Conservation (phyloP, 805 yeast genomes). For the Groenewaldozyma salmanticensis region DNA sequence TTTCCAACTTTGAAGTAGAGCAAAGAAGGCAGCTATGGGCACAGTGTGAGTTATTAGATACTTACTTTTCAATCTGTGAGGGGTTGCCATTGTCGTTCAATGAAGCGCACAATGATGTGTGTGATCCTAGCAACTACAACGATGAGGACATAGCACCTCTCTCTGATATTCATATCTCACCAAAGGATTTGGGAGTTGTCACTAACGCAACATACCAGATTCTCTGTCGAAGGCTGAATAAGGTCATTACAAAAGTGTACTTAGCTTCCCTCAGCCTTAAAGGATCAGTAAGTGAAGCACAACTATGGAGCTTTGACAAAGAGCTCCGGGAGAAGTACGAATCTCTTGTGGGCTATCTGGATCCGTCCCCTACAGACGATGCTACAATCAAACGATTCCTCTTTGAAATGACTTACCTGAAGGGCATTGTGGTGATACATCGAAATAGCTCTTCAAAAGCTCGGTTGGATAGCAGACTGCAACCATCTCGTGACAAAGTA, state of each 20-base stretch:
- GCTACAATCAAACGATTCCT: slow-evolving; percentile 20
- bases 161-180: slow-evolving; percentile 12
- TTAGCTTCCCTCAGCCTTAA: slow-evolving; percentile 7
- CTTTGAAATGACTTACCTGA: slow-evolving; percentile 22
- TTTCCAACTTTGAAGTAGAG: slow-evolving; percentile 24
- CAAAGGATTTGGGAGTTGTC: slow-evolving; percentile 10
- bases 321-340: slow-evolving; percentile 19
- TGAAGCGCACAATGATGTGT: slow-evolving; percentile 21
- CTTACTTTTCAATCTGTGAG: slow-evolving; percentile 19
- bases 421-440: slow-evolving; percentile 23
- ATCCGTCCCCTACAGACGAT: slow-evolving; percentile 14
- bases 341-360: slow-evolving; percentile 16
- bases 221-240: slow-evolving; percentile 9
- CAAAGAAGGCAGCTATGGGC: slow-evolving; percentile 24
- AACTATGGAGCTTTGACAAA: slow-evolving; percentile 19
- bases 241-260: slow-evolving; percentile 8
- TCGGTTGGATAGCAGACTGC: slow-evolving; percentile 4
- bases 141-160: slow-evolving; percentile 19
- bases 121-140: slow-evolving; percentile 19
- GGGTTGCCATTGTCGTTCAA: slow-evolving; percentile 25
- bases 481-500: slow-evolving; percentile 9
- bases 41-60: slow-evolving; percentile 18
- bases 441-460: slow-evolving; percentile 12
- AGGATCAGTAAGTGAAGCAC: slow-evolving; percentile 7
- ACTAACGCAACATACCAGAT: slow-evolving; percentile 18